Evolutionary conservation across 768 basidiomycete species (phyloP), one percentile per base, ranked within the genome.

Genomic region (Mycena amicta): DNA sequence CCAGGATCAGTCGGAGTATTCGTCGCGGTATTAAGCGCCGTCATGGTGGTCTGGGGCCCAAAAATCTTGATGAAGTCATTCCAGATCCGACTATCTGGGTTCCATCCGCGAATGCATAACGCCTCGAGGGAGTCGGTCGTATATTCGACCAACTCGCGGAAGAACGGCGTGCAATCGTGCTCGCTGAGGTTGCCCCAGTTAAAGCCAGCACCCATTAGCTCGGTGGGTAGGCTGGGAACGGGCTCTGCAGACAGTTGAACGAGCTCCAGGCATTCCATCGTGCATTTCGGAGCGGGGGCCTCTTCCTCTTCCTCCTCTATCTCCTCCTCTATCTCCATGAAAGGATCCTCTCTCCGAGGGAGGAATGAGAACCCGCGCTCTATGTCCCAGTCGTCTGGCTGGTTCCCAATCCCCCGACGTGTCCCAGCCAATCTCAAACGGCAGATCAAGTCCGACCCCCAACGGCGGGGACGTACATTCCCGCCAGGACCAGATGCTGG

Each of bases 21-120:
- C 15, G 26, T 25, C 27, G 47, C 4, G 25, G 47, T 22, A 26
- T 12, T 22, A 45, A 23, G 15, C 6, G 25, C 26, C 6, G 25
- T 22, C 5, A 23, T 12, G 27, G 26, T 12, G 25, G 47, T 26
- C n/a, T 49, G 47, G 5, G 47, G 47, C 27, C 25, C 26, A 22
- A 5, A 28, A 13, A 49, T 23, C 25, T 22, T 25, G 47, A 49
- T 28, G n/a, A 49, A 49, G 47, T 49, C 47, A 12, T 49, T 49
- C 47, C 47, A 49, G 12, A 49, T 28, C n/a, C 47, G 47, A 49
- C 47, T 49, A 23, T 49, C 47, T 12, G 47, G 25, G 26, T 49
- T 5, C 47, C 47, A 49, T 15, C 25, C 25, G 25, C 27, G 47
- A 8, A 49, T 49, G 26, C 4, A 13, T 12, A 49, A 8, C 6